A percentile compares a stretch with the other conserved stretches of the same genome.
Conservation (phyloP, 129 eudicot species). For the Cynara cardunculus region DNA sequence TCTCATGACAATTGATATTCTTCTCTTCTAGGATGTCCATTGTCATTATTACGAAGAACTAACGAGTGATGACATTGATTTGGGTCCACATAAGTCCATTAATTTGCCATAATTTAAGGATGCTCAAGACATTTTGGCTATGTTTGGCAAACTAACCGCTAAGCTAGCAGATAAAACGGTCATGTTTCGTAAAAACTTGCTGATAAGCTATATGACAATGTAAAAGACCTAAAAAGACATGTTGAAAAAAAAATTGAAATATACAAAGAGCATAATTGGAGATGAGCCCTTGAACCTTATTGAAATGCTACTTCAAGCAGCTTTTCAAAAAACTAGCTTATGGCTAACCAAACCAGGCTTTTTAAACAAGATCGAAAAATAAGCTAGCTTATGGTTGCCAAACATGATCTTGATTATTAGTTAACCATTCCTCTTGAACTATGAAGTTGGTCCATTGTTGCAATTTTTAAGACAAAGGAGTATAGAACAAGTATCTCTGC, state of each 20-base stretch:
- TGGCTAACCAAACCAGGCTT: background rate
- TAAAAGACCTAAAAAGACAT: background rate
- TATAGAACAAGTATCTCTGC: background rate
- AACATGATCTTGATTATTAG: no score
- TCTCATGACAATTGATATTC: no score
- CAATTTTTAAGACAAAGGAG: background rate
- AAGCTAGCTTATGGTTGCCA: background rate
- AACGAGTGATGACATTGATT: background rate
- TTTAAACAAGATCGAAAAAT: background rate
- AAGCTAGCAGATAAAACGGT: no score
- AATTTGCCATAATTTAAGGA: no score
- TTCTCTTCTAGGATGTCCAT: background rate
- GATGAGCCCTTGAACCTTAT: background rate
- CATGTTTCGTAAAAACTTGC: background rate
- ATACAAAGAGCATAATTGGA: background rate
- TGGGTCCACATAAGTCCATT: no score
- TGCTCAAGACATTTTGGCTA: no score
- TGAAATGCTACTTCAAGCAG: background rate
- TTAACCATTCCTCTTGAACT: background rate
- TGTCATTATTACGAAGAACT: background rate
- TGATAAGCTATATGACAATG: background rate
- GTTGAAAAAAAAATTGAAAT: background rate
- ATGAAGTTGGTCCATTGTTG: background rate
- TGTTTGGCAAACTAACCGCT: no score
- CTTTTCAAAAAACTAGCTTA: background rate